Percentiles rank a stretch among this genome's conserved stretches.
These are phyloP conservation scores for Sarocladium oryzae DNA, from an alignment of 2,329 filamentous ascomycete species.

Conservation along the genomic window DNA sequence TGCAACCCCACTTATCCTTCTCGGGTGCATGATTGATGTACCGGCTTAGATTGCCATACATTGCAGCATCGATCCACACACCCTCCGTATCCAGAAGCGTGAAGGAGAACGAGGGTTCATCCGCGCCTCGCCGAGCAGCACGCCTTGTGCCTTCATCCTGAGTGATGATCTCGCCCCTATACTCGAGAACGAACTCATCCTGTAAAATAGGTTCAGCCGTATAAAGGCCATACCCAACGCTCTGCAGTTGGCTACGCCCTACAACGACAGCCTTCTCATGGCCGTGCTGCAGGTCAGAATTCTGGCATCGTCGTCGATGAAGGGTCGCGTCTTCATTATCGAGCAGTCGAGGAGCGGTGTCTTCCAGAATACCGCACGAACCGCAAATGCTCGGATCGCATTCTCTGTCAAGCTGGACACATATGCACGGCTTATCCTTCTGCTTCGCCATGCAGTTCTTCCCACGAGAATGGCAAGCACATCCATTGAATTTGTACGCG, in stretches of 20 bases:
- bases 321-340: conserved; percentile 22
- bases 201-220: conserved; percentile 59
- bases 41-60: conserved; percentile 72
- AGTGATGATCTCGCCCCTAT: conserved; percentile 70
- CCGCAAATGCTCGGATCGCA: conserved; percentile 73
- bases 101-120: conserved; percentile 57
- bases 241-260: conserved; percentile 61
- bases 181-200: conserved; percentile 74
- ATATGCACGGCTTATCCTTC: conserved; percentile 60
- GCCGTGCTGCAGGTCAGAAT: conserved; percentile 65
- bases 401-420: conserved; percentile 65
- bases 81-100: conserved; percentile 53
- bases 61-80: conserved; percentile 67
- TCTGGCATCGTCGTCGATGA: conserved; percentile 58
- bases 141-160: conserved; percentile 62
- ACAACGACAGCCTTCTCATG: conserved; percentile 59
- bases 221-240: conserved; percentile 70
- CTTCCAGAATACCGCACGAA: conserved; percentile 60
- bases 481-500: conserved; percentile 59
- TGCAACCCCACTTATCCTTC: conserved; percentile 46
- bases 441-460: conserved; percentile 51
- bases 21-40: conserved; percentile 74
- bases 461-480: conserved; percentile 48
- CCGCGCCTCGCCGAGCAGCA: conserved; percentile 46
- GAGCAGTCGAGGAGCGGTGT: conserved; percentile 10